Evolutionary conservation across 805 yeast species (phyloP).

Genomic region (Nakazawaea populi): DNA sequence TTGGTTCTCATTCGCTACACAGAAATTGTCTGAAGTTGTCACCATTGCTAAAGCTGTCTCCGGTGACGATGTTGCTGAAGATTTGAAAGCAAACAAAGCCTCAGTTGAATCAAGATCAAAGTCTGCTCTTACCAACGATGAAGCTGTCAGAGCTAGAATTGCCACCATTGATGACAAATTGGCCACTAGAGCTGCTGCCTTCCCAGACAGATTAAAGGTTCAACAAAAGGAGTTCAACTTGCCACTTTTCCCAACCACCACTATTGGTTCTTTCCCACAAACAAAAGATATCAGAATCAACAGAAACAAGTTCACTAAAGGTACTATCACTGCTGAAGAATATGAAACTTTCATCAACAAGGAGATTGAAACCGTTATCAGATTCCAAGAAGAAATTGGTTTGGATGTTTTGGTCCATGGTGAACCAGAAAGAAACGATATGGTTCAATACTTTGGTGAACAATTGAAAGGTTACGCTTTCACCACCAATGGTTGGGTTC

Average conservation of each 20-base stretch:
- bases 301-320: conserved; percentile 98
- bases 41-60: conserved; percentile 81
- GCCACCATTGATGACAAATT: conserved; percentile 65
- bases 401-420: conserved; percentile 98
- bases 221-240: conserved; percentile 86
- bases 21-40: conserved; percentile 90
- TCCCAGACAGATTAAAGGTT: conserved; percentile 79
- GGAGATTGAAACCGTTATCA: conserved; percentile 92
- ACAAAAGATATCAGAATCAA: conserved; percentile 97
- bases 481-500: conserved; percentile 99
- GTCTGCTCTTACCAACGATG: conserved; percentile 87
- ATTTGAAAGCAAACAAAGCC: conserved; percentile 79
- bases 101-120: conserved; percentile 80
- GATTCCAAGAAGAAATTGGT: conserved; percentile 99
- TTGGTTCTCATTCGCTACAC: conserved; percentile 98
- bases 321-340: conserved; percentile 90
- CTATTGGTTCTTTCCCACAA: conserved; percentile 99
- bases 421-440: conserved; percentile 99
- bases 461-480: conserved; percentile 97
- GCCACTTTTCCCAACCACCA: conserved; percentile 99
- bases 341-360: conserved; percentile 94
- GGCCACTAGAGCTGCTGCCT: conserved; percentile 81
- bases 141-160: conserved; percentile 84
- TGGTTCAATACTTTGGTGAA: conserved; percentile 99
- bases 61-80: conserved; percentile 73